Percentiles rank a stretch among this genome's conserved stretches.
phyloP scores from a whole-genome alignment of 192 early-diverging fungal genomes.

The Podila verticillata region DNA sequence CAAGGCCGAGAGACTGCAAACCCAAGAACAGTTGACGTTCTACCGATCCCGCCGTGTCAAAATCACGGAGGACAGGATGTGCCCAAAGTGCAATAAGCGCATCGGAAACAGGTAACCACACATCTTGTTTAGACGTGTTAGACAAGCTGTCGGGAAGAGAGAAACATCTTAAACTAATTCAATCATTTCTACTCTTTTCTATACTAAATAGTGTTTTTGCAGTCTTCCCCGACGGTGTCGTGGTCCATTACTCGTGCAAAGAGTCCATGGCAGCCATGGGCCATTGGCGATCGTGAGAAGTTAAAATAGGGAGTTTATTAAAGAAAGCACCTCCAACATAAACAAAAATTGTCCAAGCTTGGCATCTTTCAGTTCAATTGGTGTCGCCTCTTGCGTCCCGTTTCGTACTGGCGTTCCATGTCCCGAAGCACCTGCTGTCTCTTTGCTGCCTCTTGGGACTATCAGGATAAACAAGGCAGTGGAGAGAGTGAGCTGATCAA shows the following conservation, averaged over 20 bases:
- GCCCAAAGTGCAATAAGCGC: slow-evolving; percentile 72
- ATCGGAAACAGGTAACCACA: slow-evolving; percentile 65
- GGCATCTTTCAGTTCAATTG: slow-evolving; percentile 22
- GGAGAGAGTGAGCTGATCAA: neutral
- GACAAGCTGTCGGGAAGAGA: no score
- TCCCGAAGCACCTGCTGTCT: slow-evolving; percentile 9
- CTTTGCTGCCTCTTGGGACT: slow-evolving; percentile 21
- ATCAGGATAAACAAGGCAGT: neutral
- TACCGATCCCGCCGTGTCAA: slow-evolving; percentile 67
- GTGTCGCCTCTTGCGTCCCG: slow-evolving; percentile 13
- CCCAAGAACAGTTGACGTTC: slow-evolving; percentile 70
- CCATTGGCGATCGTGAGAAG: slow-evolving; percentile 26
- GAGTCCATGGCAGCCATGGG: slow-evolving; percentile 46
- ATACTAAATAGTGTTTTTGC: slow-evolving; percentile 72
- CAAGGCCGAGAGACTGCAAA: slow-evolving; percentile 73
- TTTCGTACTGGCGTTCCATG: slow-evolving; percentile 34
- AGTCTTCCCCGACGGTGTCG: slow-evolving; percentile 72
- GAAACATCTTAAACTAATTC: slow-evolving; percentile 2
- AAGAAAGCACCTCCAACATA: neutral
- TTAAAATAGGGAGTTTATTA: neutral
- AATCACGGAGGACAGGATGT: slow-evolving; percentile 82
- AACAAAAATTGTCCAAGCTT: no score
- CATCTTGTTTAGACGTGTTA: neutral
- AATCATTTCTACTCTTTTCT: neutral
- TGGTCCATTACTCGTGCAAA: slow-evolving; percentile 82